These are phyloP conservation scores for Amanita jacksonii DNA, from an alignment of 768 basidiomycete species.

Conservation along the genomic window DNA sequence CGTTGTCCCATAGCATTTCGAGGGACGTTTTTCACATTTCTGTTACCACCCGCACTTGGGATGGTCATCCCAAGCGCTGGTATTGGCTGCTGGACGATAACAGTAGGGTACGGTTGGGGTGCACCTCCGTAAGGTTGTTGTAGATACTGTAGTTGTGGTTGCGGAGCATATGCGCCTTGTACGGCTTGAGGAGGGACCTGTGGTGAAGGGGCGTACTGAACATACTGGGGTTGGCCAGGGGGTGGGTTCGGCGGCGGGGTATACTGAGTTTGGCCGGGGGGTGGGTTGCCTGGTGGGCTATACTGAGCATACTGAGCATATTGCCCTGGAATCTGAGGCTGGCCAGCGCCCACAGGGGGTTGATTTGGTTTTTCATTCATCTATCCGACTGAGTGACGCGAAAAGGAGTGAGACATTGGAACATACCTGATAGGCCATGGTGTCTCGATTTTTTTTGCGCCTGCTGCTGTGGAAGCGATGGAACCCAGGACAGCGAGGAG, in stretches of 20 bases:
- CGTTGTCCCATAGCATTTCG: slow-evolving; percentile 23
- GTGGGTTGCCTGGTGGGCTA: too few species aligned
- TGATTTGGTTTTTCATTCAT: not conserved
- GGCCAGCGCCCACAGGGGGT: slow-evolving; percentile 1
- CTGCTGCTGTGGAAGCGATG: too few species aligned
- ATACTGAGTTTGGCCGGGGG: too few species aligned
- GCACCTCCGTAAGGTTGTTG: not conserved
- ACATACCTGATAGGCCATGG: too few species aligned
- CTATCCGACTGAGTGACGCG: not conserved
- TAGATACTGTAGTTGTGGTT: not conserved
- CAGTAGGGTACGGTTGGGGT: not conserved
- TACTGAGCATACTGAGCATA: not conserved
- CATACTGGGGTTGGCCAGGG: not conserved
- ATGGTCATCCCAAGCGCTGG: slow-evolving; percentile 1
- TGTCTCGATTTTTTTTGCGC: too few species aligned
- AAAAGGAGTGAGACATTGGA: too few species aligned
- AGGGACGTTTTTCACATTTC: slow-evolving; percentile 26
- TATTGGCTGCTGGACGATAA: not conserved
- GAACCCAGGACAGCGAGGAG: too few species aligned
- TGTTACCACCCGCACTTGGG: slow-evolving; percentile 22
- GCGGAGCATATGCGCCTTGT: not conserved
- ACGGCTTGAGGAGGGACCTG: not conserved
- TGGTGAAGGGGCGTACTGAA: not conserved
- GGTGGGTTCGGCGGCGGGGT: not conserved
- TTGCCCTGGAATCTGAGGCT: slow-evolving; percentile 1